Evolutionary conservation across 2,329 filamentous ascomycete genomes (phyloP).

Genomic region (Neocatenulostroma microsporum): DNA sequence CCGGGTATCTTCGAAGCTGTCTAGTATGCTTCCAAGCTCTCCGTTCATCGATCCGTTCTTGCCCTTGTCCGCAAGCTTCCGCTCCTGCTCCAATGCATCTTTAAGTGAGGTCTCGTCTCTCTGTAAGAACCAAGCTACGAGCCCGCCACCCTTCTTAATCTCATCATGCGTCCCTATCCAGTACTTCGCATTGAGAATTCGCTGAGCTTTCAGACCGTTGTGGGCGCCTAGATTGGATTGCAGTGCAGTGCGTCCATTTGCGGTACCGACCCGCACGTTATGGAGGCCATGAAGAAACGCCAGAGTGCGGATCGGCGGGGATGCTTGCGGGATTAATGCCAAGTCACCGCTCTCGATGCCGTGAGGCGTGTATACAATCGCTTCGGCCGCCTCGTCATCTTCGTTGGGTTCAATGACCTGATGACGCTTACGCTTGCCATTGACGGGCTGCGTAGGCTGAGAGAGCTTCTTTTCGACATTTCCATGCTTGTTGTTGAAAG

Average conservation of each 20-base stretch:
- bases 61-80: constrained; percentile 21
- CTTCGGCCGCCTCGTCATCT: constrained; percentile 40
- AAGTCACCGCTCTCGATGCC: constrained; percentile 47
- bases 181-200: constrained; percentile 48
- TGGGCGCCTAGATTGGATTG: constrained; percentile 58
- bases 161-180: constrained; percentile 62
- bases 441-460: constrained; percentile 12
- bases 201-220: constrained; percentile 53
- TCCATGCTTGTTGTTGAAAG: constrained; percentile 37
- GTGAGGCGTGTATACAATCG: constrained; percentile 58
- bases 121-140: constrained; percentile 46
- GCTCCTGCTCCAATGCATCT: no score
- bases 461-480: background rate
- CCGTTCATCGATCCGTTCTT: constrained; percentile 30
- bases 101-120: no score
- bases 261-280: constrained; percentile 44
- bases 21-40: constrained; percentile 23
- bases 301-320: constrained; percentile 45
- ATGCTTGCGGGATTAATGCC: constrained; percentile 34
- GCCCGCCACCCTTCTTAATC: constrained; percentile 50
- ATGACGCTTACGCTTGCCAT: constrained; percentile 2
- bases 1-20: constrained; percentile 35
- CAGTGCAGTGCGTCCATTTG: constrained; percentile 31
- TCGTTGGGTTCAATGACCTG: constrained; percentile 14
- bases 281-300: constrained; percentile 59